Conservation (phyloP, 2,329 filamentous ascomycete species). For the Colletotrichum filicis region DNA sequence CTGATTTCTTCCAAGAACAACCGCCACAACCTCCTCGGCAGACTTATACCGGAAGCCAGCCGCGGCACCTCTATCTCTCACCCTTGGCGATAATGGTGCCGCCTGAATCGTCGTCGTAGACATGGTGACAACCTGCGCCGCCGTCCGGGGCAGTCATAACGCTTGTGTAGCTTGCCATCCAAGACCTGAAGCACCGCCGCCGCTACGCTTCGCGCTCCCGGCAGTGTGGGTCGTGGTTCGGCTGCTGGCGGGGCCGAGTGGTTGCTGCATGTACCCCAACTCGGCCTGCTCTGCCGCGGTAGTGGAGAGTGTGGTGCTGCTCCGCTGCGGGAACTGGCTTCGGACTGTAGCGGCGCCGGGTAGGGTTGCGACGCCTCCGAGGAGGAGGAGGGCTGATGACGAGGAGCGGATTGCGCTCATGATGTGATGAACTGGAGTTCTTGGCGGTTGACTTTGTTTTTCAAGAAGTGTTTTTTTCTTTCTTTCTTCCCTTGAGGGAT, state of each 20-base stretch:
- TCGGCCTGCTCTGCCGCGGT: slow-evolving; percentile 18
- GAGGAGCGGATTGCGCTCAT: slow-evolving; percentile 32
- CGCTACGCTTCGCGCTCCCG: background rate
- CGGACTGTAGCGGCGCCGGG: slow-evolving; percentile 38
- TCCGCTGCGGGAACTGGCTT: slow-evolving; percentile 24
- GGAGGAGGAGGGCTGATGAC: slow-evolving; percentile 37
- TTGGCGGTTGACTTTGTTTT: no score
- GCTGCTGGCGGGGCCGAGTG: slow-evolving; percentile 23
- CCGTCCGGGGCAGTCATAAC: slow-evolving; percentile 28
- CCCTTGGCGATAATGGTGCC: background rate
- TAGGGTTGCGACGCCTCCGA: slow-evolving; percentile 38
- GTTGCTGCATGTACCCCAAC: slow-evolving; percentile 32
- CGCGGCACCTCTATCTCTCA: background rate
- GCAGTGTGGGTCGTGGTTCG: background rate
- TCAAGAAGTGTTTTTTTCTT: background rate
- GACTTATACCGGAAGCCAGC: background rate
- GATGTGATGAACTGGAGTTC: background rate
- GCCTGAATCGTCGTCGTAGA: slow-evolving; percentile 10
- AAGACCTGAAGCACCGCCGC: background rate
- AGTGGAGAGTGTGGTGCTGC: background rate
- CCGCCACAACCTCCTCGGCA: slow-evolving; percentile 1
- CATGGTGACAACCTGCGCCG: slow-evolving; percentile 30
- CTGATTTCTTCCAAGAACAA: slow-evolving; percentile 3
- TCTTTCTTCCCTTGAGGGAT: no score
- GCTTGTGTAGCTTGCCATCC: slow-evolving; percentile 26